These are phyloP conservation scores for sweet orange (Citrus sinensis) DNA, from an alignment of 345 rosid species.

Conservation along the genomic window DVS_A1.0 CM039167.1:4276001-4276500, in stretches of 20 bases:
- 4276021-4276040: neutral
- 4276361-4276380: neutral
- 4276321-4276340: neutral
- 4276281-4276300: neutral
- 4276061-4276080: neutral
- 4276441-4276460: neutral
- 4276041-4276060: neutral
- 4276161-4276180: neutral
- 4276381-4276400: neutral
- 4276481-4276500: slow-evolving; percentile 98
- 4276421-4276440: neutral
- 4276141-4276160: neutral
- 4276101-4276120: neutral
- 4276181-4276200: neutral
- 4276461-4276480: slow-evolving; percentile 34
- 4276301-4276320: neutral
- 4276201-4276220: neutral
- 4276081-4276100: neutral
- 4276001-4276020: neutral
- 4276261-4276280: neutral
- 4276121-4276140: neutral
- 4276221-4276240: neutral
- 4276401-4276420: neutral
- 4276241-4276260: neutral
- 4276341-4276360: neutral